Evolutionary conservation across 139 green algal genomes (phyloP).

Genomic region (Nannochloris sp.): DNA sequence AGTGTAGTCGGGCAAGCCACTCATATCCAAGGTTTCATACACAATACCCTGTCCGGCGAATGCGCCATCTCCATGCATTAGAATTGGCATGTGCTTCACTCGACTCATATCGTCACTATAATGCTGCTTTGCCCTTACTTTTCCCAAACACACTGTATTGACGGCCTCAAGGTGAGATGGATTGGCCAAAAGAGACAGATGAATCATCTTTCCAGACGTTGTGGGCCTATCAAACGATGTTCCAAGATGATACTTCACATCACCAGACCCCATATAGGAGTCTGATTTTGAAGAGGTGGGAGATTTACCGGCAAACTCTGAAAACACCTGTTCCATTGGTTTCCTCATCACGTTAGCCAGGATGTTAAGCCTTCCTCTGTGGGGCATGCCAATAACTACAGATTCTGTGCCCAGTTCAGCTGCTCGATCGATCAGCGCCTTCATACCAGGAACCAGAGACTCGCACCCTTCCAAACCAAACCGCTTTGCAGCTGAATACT

Average conservation of each 20-base stretch:
- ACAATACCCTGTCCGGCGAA: constrained; percentile 96
- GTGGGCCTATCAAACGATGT: constrained; percentile 92
- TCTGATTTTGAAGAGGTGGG: constrained; percentile 20
- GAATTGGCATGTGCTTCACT: constrained; percentile 63
- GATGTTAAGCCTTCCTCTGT: constrained; percentile 89
- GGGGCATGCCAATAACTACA: constrained; percentile 88
- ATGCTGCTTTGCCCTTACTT: constrained; percentile 94
- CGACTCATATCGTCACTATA: constrained; percentile 57
- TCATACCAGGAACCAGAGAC: constrained; percentile 92
- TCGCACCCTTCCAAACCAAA: constrained; percentile 90
- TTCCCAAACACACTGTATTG: constrained; percentile 86
- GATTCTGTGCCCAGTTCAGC: constrained; percentile 79
- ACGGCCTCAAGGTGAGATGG: constrained; percentile 94
- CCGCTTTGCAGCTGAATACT: constrained; percentile 81
- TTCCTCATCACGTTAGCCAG: constrained; percentile 98
- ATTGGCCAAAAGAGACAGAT: constrained; percentile 93
- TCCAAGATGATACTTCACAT: constrained; percentile 99
- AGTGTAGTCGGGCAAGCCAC: constrained; percentile 85
- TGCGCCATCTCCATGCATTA: constrained; percentile 93
- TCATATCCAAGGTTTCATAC: constrained; percentile 96
- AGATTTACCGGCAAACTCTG: constrained; percentile 82
- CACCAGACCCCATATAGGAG: constrained; percentile 46
- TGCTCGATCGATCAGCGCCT: constrained; percentile 81
- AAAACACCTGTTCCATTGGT: constrained; percentile 92
- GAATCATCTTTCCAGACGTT: constrained; percentile 71